Evolutionary conservation across 257 asterid species (phyloP), one percentile per base, ranked within the genome.

Genomic region (Salvia hispanica): DNA sequence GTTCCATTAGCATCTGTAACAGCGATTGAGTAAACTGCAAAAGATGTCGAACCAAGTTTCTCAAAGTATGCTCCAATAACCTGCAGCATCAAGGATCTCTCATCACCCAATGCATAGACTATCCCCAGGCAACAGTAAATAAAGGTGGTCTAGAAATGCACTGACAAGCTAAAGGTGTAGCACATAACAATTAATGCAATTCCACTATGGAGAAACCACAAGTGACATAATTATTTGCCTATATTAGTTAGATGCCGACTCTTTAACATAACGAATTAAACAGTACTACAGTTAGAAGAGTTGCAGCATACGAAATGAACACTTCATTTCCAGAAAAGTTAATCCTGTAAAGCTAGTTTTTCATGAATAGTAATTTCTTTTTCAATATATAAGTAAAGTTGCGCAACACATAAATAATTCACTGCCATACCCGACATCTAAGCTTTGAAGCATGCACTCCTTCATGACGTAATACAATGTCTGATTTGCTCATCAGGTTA

Each of bases 61-160:
- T 94, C 99, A 70, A 91, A 94, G 82, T 85, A 94, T 37, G 98
- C 99, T 76, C 97, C 97, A 71, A 87, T 77, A 44, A 91, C 95
- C 99, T 94, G 95, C 62, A 67, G 59, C 68, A 75, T 62, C 76
- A 74, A 72, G 70, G 68, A 71, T 52, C 11, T 36, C 62, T 53
- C 50, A 51, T 81, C 78, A 80, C 50, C 70, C 43, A 75, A 47
- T 42, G 58, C 70, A 62, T 48, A 31, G 70, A 58, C 55, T 31
- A 64, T 62, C 63, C 57, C 63, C 72, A 48, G 43, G 60, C 12
- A 69, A 66, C 59, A 51, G 33, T 40, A 58, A 45, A 31, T 15
- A 57, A 62, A 69, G 71, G 55, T 71, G 36, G 50, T n/a, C 9
- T 8, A 67, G 13, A 76, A 61, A 63, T 9, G 55, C 37, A 46